These are phyloP conservation scores for Kwoniella sp. DNA, from an alignment of 768 basidiomycete species.

Conservation along the genomic window DNA sequence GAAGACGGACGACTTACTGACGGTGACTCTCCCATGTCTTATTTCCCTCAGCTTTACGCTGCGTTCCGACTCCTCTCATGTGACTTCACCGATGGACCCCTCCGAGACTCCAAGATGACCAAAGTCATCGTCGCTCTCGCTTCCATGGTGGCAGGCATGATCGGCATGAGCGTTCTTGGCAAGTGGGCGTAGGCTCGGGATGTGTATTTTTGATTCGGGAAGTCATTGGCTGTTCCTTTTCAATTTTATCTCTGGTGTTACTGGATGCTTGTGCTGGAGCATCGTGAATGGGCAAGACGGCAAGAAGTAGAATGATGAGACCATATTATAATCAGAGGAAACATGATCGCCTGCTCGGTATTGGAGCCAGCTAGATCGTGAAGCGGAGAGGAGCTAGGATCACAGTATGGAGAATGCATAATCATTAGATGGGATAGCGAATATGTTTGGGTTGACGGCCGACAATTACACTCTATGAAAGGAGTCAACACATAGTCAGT, in stretches of 20 bases:
- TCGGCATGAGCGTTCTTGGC: conserved; percentile 50
- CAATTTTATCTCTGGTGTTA: too few relatives aligned
- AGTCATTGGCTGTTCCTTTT: too few relatives aligned
- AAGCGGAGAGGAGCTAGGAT: too few relatives aligned
- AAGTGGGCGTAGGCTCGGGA: conserved; percentile 38
- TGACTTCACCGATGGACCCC: conserved; percentile 45
- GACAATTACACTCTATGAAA: neutral
- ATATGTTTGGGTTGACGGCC: too few relatives aligned
- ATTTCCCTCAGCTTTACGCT: conserved; percentile 33
- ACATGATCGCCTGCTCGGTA: too few relatives aligned
- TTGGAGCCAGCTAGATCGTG: too few relatives aligned
- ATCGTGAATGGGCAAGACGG: too few relatives aligned
- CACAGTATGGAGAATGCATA: neutral
- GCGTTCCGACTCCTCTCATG: conserved; percentile 41
- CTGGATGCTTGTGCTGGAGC: too few relatives aligned
- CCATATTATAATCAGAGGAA: too few relatives aligned
- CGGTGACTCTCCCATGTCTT: conserved; percentile 47
- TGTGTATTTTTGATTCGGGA: too few relatives aligned
- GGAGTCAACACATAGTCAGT: neutral
- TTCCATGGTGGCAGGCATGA: conserved; percentile 38
- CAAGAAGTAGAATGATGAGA: too few relatives aligned
- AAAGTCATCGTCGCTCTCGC: conserved; percentile 39
- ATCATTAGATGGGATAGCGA: neutral
- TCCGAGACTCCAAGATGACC: conserved; percentile 28
- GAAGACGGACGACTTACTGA: conserved; percentile 52